Evolutionary conservation across 148 eudicot species (phyloP).

Genomic region (Cornus kousa): DNA sequence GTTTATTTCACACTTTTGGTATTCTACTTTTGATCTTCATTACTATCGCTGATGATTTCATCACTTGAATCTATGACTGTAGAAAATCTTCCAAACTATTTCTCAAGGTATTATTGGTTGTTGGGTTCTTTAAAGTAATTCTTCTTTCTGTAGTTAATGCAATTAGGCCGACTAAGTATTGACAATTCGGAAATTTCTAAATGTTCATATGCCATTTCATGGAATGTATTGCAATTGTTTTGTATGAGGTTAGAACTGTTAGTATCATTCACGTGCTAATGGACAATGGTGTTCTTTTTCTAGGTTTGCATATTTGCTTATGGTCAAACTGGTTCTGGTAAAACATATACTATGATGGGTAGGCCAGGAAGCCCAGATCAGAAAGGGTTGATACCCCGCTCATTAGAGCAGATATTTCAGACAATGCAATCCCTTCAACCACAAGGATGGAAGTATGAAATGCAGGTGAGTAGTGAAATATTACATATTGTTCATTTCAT

Average conservation of each 20-base stretch:
- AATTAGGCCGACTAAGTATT: not conserved
- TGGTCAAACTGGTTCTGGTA: slow-evolving; percentile 99
- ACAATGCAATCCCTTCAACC: slow-evolving; percentile 68
- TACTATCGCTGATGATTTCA: too few relatives aligned
- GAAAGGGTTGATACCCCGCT: slow-evolving; percentile 92
- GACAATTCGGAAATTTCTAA: not conserved
- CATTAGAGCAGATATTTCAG: slow-evolving; percentile 86
- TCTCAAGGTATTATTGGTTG: not conserved
- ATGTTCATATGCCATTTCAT: not conserved
- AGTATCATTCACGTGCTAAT: not conserved
- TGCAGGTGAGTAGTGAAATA: slow-evolving; percentile 59
- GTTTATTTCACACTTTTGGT: not conserved
- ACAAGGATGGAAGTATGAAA: slow-evolving; percentile 96
- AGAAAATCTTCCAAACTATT: not conserved
- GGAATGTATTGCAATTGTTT: not conserved
- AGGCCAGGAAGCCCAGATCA: slow-evolving; percentile 61
- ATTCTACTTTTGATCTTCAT: not conserved
- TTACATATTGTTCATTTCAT: not conserved
- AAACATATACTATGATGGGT: slow-evolving; percentile 98
- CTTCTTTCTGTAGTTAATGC: not conserved
- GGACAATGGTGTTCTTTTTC: slow-evolving; percentile 12
- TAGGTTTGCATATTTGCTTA: slow-evolving; percentile 98
- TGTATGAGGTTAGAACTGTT: not conserved
- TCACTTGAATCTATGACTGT: too few relatives aligned
- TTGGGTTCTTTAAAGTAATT: not conserved